A percentile compares a stretch with the other conserved stretches of the same genome.
phyloP scores from a whole-genome alignment of 2,329 filamentous ascomycete species.

The Hypoxylon sp. region DNA sequence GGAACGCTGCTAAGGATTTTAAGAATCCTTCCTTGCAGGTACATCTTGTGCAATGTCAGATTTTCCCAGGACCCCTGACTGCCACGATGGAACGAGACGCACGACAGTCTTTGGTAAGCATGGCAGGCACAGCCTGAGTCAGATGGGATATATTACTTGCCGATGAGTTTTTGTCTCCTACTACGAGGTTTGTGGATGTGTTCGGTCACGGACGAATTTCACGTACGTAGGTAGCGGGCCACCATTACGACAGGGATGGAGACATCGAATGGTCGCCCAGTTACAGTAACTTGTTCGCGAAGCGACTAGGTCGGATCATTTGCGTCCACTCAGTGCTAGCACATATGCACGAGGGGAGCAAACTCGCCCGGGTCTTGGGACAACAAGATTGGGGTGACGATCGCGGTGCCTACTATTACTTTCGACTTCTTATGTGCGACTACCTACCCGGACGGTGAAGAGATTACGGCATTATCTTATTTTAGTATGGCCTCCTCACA shows the following conservation, averaged over 20 bases:
- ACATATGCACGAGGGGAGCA: slow-evolving; percentile 34
- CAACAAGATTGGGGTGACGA: slow-evolving; percentile 35
- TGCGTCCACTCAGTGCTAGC: slow-evolving; percentile 34
- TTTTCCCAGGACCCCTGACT: slow-evolving; percentile 30
- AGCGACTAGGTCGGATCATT: slow-evolving; percentile 31
- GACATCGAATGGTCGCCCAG: slow-evolving; percentile 26
- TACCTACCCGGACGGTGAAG: slow-evolving; percentile 27
- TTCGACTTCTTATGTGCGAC: slow-evolving; percentile 34
- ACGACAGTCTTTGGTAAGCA: slow-evolving; percentile 34
- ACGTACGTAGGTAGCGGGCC: slow-evolving; percentile 38
- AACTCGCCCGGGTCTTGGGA: slow-evolving; percentile 33
- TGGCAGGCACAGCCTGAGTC: slow-evolving; percentile 34
- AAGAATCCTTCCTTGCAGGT: slow-evolving; percentile 28
- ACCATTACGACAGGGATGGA: slow-evolving; percentile 38
- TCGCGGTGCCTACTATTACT: slow-evolving; percentile 37
- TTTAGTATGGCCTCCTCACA: slow-evolving; percentile 37
- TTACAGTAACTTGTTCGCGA: slow-evolving; percentile 35
- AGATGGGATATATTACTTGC: slow-evolving; percentile 35
- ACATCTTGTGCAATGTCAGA: slow-evolving; percentile 26
- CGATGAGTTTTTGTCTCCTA: slow-evolving; percentile 35
- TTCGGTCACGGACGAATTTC: slow-evolving; percentile 37
- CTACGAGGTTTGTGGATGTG: slow-evolving; percentile 27
- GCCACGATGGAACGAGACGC: slow-evolving; percentile 11
- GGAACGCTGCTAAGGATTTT: slow-evolving; percentile 31
- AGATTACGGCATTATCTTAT: slow-evolving; percentile 37